Evolutionary conservation across 148 eudicot genomes (phyloP), one percentile per base, ranked within the genome.

Genomic region (Oxyria digyna): DNA sequence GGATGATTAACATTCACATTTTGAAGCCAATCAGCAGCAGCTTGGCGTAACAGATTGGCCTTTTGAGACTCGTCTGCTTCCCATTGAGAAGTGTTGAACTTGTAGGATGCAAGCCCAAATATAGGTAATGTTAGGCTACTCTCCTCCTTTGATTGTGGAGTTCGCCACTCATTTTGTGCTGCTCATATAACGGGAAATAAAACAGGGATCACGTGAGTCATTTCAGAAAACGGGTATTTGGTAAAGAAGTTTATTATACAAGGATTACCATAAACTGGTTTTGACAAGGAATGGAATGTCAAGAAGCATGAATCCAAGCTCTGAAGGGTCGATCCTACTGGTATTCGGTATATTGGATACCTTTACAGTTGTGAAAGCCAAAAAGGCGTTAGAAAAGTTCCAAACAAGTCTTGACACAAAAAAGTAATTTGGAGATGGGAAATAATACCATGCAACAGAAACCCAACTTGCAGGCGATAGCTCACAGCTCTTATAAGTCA

Each of bases 331-430:
- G 97, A 92, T 65, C 98, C 98, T 3, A 79, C 83, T 10, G 97
- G 97, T 75, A 94, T 94, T 80, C 98, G 76, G 72, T 94, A 94
- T 71, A 94, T 94, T 2, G 97, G 98, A 72, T 93, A 86, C 97
- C 96, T 93, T 33, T 54, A 69, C 20, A 52, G 26, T 50, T 52
- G 42, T 26, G 29, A 14, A 32, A n/a, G n/a, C n/a, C n/a, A n/a
- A n/a, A n/a, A 4, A 49, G 8, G 8, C 31, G 26, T 54, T 8
- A 54, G 15, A 32, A 62, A 48, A 41, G 66, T 38, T 63, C 24
- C 52, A 62, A 43, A 15, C n/a, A 18, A 49, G 55, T 49, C 15
- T 23, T 11, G 11, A 24, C 31, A 26, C 21, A n/a, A n/a, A n/a
- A n/a, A n/a, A n/a, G n/a, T n/a, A n/a, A n/a, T n/a, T n/a, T 54